These are phyloP conservation scores for Moricandia moricandioides DNA, from an alignment of 345 rosid species.

Conservation along the genomic window DNA sequence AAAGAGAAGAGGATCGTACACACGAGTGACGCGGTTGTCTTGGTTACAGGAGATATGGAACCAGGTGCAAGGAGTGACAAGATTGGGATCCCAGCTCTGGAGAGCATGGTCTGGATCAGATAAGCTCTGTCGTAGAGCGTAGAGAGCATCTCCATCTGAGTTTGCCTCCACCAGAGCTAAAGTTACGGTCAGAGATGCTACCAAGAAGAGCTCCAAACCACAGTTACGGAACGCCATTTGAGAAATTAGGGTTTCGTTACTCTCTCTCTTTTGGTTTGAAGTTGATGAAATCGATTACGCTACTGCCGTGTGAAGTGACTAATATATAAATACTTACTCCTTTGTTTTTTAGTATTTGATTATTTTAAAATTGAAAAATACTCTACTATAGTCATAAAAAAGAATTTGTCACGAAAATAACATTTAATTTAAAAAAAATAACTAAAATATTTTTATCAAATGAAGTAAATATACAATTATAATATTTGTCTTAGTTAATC, in stretches of 20 bases:
- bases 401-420: too few species aligned
- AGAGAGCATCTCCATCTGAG: constrained; percentile 91
- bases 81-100: constrained; percentile 99
- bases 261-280: background rate
- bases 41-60: constrained; percentile 93
- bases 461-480: too few species aligned
- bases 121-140: constrained; percentile 62
- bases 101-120: constrained; percentile 81
- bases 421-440: too few species aligned
- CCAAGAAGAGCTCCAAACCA: constrained; percentile 35
- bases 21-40: constrained; percentile 80
- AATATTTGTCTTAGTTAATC: too few species aligned
- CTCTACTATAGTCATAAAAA: too few species aligned
- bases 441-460: too few species aligned
- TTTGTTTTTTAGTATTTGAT: background rate
- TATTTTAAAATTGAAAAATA: too few species aligned
- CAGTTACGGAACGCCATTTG: constrained; percentile 48
- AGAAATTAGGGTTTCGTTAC: constrained; percentile 26
- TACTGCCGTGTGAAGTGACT: constrained; percentile 11
- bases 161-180: constrained; percentile 48
- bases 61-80: constrained; percentile 98
- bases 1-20: too few species aligned
- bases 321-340: background rate
- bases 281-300: constrained; percentile 8
- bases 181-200: constrained; percentile 30